Percentiles rank a stretch among this genome's conserved stretches.
Evolutionary conservation across 2,329 filamentous ascomycete genomes (phyloP).

Genomic region (Neonectria sp.): DNA sequence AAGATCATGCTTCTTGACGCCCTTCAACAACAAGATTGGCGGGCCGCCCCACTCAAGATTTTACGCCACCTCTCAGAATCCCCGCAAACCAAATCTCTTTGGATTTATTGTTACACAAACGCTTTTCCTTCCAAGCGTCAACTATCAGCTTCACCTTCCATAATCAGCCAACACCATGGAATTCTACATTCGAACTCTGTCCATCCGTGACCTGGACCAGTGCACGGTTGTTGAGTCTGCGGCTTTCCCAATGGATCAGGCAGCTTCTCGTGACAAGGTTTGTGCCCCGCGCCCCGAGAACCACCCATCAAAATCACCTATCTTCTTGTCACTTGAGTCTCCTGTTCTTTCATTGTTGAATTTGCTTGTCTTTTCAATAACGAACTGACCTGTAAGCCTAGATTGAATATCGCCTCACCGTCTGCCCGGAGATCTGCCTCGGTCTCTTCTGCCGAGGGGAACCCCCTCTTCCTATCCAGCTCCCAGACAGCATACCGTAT

Average conservation of each 20-base stretch:
- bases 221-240: conserved; percentile 46
- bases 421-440: conserved; percentile 47
- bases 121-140: not conserved
- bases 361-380: too few species aligned
- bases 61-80: conserved; percentile 1
- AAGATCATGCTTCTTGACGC: not conserved
- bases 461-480: conserved; percentile 8
- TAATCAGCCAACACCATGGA: conserved; percentile 31
- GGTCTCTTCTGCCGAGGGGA: conserved; percentile 42
- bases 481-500: conserved; percentile 32
- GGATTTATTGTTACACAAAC: not conserved
- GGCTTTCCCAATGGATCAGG: conserved; percentile 49
- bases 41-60: not conserved
- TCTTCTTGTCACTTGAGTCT: not conserved
- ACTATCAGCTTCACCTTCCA: not conserved
- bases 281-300: conserved; percentile 10
- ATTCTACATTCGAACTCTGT: conserved; percentile 44
- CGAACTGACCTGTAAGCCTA: conserved; percentile 22
- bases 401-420: conserved; percentile 50
- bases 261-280: conserved; percentile 49
- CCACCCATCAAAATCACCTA: too few species aligned
- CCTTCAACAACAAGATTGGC: not conserved
- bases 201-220: conserved; percentile 43
- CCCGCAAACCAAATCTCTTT: not conserved
- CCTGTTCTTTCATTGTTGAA: too few species aligned